Evolutionary conservation across 2,329 filamentous ascomycete species (phyloP).

Genomic region (Xylariaceae sp.): DNA sequence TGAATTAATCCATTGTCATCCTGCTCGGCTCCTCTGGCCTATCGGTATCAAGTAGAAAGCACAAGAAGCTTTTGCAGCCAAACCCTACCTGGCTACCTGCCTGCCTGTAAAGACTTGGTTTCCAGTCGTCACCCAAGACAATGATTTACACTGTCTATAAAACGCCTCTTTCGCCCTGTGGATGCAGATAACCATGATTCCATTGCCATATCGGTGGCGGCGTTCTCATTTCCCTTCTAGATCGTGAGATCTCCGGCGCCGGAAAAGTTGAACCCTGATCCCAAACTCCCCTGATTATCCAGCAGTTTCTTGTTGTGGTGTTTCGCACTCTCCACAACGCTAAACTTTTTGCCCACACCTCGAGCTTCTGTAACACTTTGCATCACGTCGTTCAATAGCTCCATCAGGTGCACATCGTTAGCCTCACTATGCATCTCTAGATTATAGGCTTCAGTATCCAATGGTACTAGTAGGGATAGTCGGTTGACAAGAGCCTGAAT

Average conservation of each 20-base stretch:
- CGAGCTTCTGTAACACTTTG: constrained; percentile 71
- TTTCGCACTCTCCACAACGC: constrained; percentile 54
- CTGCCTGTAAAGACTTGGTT: constrained; percentile 11
- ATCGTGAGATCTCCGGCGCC: constrained; percentile 34
- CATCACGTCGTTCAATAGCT: constrained; percentile 74
- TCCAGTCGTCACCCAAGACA: constrained; percentile 15
- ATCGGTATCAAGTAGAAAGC: constrained; percentile 1
- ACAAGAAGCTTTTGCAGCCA: constrained; percentile 2
- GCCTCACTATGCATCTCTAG: constrained; percentile 74
- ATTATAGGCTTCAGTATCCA: constrained; percentile 66
- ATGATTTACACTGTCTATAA: constrained; percentile 11
- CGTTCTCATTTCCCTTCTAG: constrained; percentile 10
- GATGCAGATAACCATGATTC: constrained; percentile 31
- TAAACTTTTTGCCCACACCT: constrained; percentile 75
- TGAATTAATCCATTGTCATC: constrained; percentile 15
- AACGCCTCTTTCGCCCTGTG: constrained; percentile 40
- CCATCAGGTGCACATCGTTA: constrained; percentile 81
- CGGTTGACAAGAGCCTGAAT: constrained; percentile 85
- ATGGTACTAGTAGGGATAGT: constrained; percentile 78
- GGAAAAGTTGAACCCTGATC: constrained; percentile 23
- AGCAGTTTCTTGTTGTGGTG: constrained; percentile 28
- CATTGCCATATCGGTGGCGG: not conserved
- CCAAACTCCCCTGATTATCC: constrained; percentile 15
- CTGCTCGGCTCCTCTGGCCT: constrained; percentile 5
- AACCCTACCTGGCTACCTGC: constrained; percentile 2